Conservation (phyloP, 2,329 filamentous ascomycete genomes). For the Dothistroma septosporum region DNA sequence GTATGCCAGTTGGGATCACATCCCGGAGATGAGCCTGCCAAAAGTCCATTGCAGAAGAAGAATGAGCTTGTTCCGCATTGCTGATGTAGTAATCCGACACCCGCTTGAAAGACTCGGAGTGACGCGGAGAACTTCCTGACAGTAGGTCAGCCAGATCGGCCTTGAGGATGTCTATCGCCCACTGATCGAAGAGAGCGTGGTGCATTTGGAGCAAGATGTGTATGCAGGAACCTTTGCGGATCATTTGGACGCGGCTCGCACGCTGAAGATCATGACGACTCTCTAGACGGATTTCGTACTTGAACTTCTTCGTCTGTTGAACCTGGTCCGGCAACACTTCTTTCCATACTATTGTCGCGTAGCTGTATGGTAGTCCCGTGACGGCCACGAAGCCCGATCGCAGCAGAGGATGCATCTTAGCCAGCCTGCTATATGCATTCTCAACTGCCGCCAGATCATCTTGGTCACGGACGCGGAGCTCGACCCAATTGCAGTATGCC, state of each 20-base stretch:
- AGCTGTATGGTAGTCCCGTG: slow-evolving; percentile 43
- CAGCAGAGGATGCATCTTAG: slow-evolving; percentile 60
- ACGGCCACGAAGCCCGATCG: slow-evolving; percentile 68
- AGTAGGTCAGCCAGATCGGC: slow-evolving; percentile 60
- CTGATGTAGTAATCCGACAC: slow-evolving; percentile 51
- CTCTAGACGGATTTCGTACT: slow-evolving; percentile 18
- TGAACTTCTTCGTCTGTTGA: slow-evolving; percentile 25
- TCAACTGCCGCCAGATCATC: slow-evolving; percentile 13
- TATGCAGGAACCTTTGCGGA: slow-evolving; percentile 23
- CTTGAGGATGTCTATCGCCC: slow-evolving; percentile 72
- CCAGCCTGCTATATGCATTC: slow-evolving; percentile 50
- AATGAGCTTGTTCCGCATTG: slow-evolving; percentile 21
- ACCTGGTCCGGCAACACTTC: slow-evolving; percentile 34
- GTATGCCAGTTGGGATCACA: slow-evolving; percentile 53
- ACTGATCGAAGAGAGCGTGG: slow-evolving; percentile 88
- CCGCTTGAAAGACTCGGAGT: slow-evolving; percentile 57
- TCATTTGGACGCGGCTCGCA: slow-evolving; percentile 62
- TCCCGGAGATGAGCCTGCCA: slow-evolving; percentile 66
- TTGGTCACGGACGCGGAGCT: slow-evolving; percentile 52
- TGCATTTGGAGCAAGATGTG: slow-evolving; percentile 59
- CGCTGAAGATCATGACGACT: slow-evolving; percentile 44
- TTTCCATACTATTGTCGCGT: slow-evolving; percentile 63
- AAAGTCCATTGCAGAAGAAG: slow-evolving; percentile 53
- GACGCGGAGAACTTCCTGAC: slow-evolving; percentile 25
- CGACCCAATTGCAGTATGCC: slow-evolving; percentile 75